Evolutionary conservation across 2,329 filamentous ascomycete species (phyloP), one percentile per base, ranked within the genome.

Genomic region (Fusarium stilboides): DNA sequence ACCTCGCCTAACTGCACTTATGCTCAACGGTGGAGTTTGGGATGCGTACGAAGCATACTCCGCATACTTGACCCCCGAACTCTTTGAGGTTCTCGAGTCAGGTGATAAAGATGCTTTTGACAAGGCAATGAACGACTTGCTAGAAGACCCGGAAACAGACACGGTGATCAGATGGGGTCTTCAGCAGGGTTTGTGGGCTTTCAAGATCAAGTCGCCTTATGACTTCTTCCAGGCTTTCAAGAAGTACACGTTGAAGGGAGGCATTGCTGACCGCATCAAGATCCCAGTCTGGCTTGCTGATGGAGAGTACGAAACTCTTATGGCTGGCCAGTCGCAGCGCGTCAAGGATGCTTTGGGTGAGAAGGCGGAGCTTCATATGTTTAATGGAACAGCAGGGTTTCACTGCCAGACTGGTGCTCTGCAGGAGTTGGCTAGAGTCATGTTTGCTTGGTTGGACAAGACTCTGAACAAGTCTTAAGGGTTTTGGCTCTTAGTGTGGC

Each of bases 121-220:
- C 34, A 45, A 69, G 3, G 34, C 52, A 5, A n/a, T 59, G 13
- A 1, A 47, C 6, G 34, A 36, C 3, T 34, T 62, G 2, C 42
- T 65, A 4, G 44, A 61, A 2, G 57, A 56, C n/a, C 62, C 70
- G 1, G 22, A 63, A 4, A 22, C 45, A 2, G 37, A 69, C 8
- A 73, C 76, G 0, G 44, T 26, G 15, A 42, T 70, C 8, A 68
- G 69, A 20, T 80, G 78, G 78, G 75, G 68, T 36, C 43, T 79
- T 7, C 65, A 73, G 1, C 76, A 80, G 31, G 78, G 74, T 3
- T 64, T 79, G 2, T 79, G 78, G 77, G 68, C 69, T 1, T 80
- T 79, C 55, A 70, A 78, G 19, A 39, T 71, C 15, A 44, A 68
- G 72, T 74, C 65, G 12, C 77, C 73, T 1, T 79, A 70, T 49